Conservation (phyloP, 768 basidiomycete species). For the Phanerodontia chrysosporium region DNA sequence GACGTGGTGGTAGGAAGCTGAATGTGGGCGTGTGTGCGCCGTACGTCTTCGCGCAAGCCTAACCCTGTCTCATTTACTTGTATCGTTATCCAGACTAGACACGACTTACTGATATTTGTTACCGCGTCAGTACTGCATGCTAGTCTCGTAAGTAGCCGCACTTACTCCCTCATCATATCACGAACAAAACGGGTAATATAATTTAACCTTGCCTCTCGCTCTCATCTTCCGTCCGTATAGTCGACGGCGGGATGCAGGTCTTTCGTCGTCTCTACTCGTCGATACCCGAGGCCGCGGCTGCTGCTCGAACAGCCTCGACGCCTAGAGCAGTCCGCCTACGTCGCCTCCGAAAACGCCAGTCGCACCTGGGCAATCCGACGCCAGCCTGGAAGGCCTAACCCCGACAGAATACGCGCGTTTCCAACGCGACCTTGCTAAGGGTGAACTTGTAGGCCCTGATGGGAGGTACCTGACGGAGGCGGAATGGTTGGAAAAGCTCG, state of each 20-base stretch:
- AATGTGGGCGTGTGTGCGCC: neutral
- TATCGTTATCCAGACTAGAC: neutral
- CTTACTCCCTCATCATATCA: too few relatives aligned
- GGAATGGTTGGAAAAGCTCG: slow-evolving; percentile 57
- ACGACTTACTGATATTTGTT: too few relatives aligned
- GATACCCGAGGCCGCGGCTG: slow-evolving; percentile 35
- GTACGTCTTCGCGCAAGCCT: neutral
- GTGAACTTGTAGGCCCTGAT: slow-evolving; percentile 37
- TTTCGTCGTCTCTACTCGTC: slow-evolving; percentile 39
- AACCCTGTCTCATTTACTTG: neutral
- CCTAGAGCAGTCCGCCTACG: slow-evolving; percentile 73
- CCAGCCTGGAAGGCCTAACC: slow-evolving; percentile 53
- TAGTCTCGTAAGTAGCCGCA: too few relatives aligned
- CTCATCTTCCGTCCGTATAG: neutral
- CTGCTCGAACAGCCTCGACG: slow-evolving; percentile 63
- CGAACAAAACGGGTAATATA: neutral
- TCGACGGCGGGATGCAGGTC: slow-evolving; percentile 27
- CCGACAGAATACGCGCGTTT: slow-evolving; percentile 62
- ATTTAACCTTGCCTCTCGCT: neutral
- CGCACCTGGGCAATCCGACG: slow-evolving; percentile 38
- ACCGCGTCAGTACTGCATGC: too few relatives aligned
- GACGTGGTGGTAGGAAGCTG: neutral
- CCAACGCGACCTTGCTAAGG: slow-evolving; percentile 50
- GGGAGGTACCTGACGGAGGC: slow-evolving; percentile 37
- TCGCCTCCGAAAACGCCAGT: slow-evolving; percentile 46